Percentiles rank a stretch among this genome's conserved stretches.
These are phyloP conservation scores for Botrytis squamosa DNA, from an alignment of 2,329 filamentous ascomycete species.

Conservation along the genomic window DNA sequence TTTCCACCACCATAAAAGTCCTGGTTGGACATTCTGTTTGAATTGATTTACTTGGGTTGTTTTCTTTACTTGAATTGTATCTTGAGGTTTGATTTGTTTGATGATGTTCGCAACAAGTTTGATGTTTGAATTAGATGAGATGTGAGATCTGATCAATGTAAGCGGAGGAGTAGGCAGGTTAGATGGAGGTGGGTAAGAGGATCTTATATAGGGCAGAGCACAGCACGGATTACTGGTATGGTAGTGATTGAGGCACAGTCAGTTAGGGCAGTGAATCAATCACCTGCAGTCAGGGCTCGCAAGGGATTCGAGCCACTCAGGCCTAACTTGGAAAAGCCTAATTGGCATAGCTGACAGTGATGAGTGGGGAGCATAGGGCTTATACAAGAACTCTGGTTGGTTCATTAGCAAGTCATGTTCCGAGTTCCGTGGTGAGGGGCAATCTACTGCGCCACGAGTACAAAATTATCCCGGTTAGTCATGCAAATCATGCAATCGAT, in stretches of 20 bases:
- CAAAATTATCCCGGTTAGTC: not conserved
- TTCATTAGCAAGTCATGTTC: not conserved
- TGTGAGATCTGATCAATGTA: not conserved
- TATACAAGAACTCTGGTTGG: not conserved
- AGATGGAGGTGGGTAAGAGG: not conserved
- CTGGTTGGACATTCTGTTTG: slow-evolving; percentile 11
- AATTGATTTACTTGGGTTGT: too few species aligned
- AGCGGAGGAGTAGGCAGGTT: not conserved
- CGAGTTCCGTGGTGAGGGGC: slow-evolving; percentile 13
- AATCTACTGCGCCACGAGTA: slow-evolving; percentile 7
- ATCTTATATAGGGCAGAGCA: slow-evolving; percentile 7
- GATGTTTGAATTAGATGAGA: not conserved
- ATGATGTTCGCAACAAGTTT: not conserved
- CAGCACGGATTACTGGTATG: not conserved
- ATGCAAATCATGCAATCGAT: slow-evolving; percentile 6
- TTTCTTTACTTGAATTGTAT: not conserved
- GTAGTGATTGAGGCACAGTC: slow-evolving; percentile 2
- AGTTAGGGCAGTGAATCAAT: slow-evolving; percentile 13
- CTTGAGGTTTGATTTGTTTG: not conserved
- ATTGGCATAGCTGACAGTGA: not conserved
- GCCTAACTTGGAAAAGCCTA: not conserved
- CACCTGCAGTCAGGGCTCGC: not conserved
- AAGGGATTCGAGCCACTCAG: not conserved
- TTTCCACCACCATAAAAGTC: slow-evolving; percentile 11
- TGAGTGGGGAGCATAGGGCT: not conserved